phyloP scores from a whole-genome alignment of 2,329 filamentous ascomycete genomes.

The Meredithiella fracta region DNA sequence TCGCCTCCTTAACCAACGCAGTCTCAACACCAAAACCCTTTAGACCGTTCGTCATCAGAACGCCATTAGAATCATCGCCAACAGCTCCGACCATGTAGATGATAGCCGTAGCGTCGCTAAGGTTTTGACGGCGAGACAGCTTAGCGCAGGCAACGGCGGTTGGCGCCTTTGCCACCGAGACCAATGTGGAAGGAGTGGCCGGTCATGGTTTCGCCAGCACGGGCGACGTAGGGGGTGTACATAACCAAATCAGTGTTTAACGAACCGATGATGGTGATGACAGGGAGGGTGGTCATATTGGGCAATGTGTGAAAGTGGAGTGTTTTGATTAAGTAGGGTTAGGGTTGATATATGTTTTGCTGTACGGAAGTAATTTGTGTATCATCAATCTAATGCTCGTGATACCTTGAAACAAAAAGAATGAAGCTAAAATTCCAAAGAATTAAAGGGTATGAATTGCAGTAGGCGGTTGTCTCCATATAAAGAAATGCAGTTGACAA shows the following conservation, averaged over 20 bases:
- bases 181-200: conserved; percentile 33
- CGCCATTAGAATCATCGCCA: conserved; percentile 27
- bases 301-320: background rate
- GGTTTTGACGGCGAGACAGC: conserved; percentile 28
- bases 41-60: conserved; percentile 29
- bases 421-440: too few species aligned
- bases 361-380: too few species aligned
- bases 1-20: conserved; percentile 23
- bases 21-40: conserved; percentile 32
- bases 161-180: conserved; percentile 55
- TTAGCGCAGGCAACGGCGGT: conserved; percentile 50
- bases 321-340: background rate
- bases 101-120: conserved; percentile 6
- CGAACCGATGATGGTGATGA: conserved; percentile 52
- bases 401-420: too few species aligned
- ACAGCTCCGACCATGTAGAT: conserved; percentile 43
- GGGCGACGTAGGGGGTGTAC: conserved; percentile 48
- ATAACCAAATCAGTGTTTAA: conserved; percentile 60
- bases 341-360: background rate
- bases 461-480: too few species aligned
- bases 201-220: conserved; percentile 52
- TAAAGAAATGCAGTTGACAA: background rate
- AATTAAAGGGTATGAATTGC: too few species aligned
- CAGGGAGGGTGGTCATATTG: conserved; percentile 19
- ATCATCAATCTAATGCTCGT: too few species aligned